Conservation (phyloP, 2,329 filamentous ascomycete genomes). For the Hymenoscyphus albidus region DNA sequence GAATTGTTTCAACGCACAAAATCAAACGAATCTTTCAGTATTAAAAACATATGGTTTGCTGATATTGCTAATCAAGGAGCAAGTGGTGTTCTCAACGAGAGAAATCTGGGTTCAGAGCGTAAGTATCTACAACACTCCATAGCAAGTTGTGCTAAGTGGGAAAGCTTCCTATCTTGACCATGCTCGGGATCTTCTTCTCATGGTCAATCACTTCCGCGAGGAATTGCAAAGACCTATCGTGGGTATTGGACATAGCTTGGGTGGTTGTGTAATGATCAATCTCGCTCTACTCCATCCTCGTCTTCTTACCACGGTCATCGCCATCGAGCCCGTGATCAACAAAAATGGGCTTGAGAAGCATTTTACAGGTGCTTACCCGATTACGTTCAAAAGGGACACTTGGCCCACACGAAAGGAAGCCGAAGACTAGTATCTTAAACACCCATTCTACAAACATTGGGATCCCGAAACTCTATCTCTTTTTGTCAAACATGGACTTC, state of each 20-base stretch:
- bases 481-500: constrained; percentile 71
- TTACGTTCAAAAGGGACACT: constrained; percentile 68
- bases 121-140: constrained; percentile 34
- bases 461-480: constrained; percentile 73
- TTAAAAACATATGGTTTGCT: constrained; percentile 83
- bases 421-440: constrained; percentile 59
- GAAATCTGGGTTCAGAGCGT: constrained; percentile 79
- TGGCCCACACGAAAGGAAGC: constrained; percentile 78
- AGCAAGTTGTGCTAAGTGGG: neutral
- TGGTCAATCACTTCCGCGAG: constrained; percentile 78
- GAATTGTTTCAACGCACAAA: constrained; percentile 63
- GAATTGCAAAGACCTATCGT: constrained; percentile 72
- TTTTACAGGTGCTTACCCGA: constrained; percentile 54
- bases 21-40: constrained; percentile 55
- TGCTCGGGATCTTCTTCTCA: constrained; percentile 74
- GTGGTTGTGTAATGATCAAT: constrained; percentile 68
- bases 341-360: constrained; percentile 36
- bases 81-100: constrained; percentile 74
- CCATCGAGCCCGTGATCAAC: constrained; percentile 78
- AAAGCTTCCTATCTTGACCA: constrained; percentile 82
- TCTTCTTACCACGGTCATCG: constrained; percentile 68
- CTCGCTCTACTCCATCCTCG: constrained; percentile 75
- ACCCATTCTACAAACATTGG: constrained; percentile 77
- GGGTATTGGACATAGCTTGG: constrained; percentile 87
- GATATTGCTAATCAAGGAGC: constrained; percentile 83